These are phyloP conservation scores for Tulasnella sp. DNA, from an alignment of 768 basidiomycete species.

Conservation along the genomic window DNA sequence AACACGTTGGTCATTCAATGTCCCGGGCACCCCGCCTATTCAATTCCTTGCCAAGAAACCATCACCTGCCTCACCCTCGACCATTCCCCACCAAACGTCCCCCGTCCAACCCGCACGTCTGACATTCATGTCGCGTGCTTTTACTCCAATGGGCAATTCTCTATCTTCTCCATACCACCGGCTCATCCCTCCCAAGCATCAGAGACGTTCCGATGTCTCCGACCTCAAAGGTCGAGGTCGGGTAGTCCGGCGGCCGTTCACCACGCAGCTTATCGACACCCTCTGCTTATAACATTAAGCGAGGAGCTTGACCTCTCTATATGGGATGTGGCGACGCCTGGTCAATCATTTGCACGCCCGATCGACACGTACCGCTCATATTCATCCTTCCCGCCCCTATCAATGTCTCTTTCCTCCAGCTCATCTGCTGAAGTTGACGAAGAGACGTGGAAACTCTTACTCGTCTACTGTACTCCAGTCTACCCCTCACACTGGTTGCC, in stretches of 20 bases:
- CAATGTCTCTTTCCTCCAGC: conserved; percentile 56
- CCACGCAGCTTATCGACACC: conserved; percentile 54
- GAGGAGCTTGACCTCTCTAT: conserved; percentile 57
- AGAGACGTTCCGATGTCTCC: conserved; percentile 24
- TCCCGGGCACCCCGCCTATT: background rate
- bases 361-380: conserved; percentile 59
- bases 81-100: conserved; percentile 52
- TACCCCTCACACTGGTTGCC: conserved; percentile 77
- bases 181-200: conserved; percentile 37
- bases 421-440: background rate
- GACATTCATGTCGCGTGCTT: conserved; percentile 46
- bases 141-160: conserved; percentile 62
- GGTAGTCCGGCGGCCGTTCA: background rate
- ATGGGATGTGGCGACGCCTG: conserved; percentile 51
- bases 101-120: conserved; percentile 26
- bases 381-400: conserved; percentile 70
- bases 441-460: conserved; percentile 58
- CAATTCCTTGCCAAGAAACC: background rate
- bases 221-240: background rate
- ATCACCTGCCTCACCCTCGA: conserved; percentile 67
- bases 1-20: background rate
- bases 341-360: background rate
- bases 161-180: conserved; percentile 48
- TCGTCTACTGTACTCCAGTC: conserved; percentile 68
- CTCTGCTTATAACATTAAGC: conserved; percentile 65